Conservation (phyloP, 2,329 filamentous ascomycete genomes). For the Aureobasidium namibiae region DNA sequence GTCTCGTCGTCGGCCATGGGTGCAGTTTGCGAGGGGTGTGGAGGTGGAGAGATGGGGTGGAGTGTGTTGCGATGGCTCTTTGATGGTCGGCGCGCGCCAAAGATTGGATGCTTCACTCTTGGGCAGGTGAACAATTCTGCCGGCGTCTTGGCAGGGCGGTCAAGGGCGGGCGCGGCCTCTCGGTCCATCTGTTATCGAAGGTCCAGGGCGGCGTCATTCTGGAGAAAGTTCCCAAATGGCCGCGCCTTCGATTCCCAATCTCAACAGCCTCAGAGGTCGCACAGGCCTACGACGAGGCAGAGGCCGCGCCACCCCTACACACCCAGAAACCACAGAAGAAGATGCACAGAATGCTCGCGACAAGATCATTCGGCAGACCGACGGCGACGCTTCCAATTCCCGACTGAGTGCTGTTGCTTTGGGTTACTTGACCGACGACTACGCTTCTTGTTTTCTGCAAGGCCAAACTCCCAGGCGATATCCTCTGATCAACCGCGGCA, state of each 20-base stretch:
- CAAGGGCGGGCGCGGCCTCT: background rate
- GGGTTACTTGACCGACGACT: conserved; percentile 78
- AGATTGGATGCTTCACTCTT: background rate
- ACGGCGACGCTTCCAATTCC: conserved; percentile 83
- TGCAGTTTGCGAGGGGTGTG: background rate
- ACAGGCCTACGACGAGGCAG: conserved; percentile 39
- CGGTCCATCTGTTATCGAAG: background rate
- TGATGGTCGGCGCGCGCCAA: background rate
- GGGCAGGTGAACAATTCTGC: background rate
- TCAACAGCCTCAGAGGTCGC: conserved; percentile 52
- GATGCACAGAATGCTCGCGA: conserved; percentile 48
- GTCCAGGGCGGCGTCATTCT: background rate
- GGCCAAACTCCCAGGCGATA: conserved; percentile 55
- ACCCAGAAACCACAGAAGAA: conserved; percentile 18
- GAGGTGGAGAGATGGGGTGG: background rate
- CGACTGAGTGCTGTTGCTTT: conserved; percentile 79
- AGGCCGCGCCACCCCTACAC: conserved; percentile 31
- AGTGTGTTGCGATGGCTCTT: background rate
- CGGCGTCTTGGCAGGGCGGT: background rate
- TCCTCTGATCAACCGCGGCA: conserved; percentile 93
- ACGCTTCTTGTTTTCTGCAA: conserved; percentile 60
- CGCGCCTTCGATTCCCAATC: conserved; percentile 58
- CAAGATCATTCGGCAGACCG: conserved; percentile 74
- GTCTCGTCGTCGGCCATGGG: conserved; percentile 23
- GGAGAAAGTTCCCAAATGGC: conserved; percentile 11